Evolutionary conservation across 2,329 filamentous ascomycete genomes (phyloP).

Genomic region (Microcyclosporella mali): DNA sequence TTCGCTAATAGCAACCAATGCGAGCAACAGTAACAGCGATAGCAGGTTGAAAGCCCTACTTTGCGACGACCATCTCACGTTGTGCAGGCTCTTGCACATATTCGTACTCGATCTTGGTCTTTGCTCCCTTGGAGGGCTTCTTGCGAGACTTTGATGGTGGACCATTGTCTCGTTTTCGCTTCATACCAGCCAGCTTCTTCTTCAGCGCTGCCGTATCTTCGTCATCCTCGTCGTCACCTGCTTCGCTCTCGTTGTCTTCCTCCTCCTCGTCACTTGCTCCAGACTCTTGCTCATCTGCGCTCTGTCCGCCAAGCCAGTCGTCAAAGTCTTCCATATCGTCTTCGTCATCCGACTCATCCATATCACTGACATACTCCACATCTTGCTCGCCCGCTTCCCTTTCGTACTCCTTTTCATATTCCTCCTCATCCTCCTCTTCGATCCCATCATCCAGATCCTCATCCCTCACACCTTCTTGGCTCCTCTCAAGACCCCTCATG

Average conservation of each 20-base stretch:
- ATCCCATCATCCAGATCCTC: conserved; percentile 85
- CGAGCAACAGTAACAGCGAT: too few relatives aligned
- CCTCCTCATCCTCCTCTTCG: conserved; percentile 66
- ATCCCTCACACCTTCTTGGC: conserved; percentile 74
- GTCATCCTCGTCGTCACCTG: conserved; percentile 42
- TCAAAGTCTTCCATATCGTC: conserved; percentile 82
- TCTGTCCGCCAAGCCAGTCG: conserved; percentile 81
- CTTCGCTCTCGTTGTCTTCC: conserved; percentile 43
- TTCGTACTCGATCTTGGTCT: conserved; percentile 74
- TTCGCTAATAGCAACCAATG: too few relatives aligned
- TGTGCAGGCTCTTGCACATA: conserved; percentile 57
- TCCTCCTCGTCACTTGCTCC: conserved; percentile 41
- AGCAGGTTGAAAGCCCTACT: too few relatives aligned
- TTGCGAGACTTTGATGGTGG: conserved; percentile 52
- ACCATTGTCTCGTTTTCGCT: conserved; percentile 51
- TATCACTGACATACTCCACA: conserved; percentile 89
- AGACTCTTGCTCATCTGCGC: conserved; percentile 43
- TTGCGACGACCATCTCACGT: conserved; percentile 33
- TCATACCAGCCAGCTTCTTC: conserved; percentile 48
- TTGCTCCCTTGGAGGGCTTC: conserved; percentile 52
- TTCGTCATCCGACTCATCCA: conserved; percentile 67
- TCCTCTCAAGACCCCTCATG: conserved; percentile 78
- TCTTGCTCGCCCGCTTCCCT: conserved; percentile 57
- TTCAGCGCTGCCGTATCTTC: conserved; percentile 54
- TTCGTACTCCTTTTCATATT: conserved; percentile 58